A percentile compares a stretch with the other conserved stretches of the same genome.
These are phyloP conservation scores for Wickerhamiella siamensis DNA, from an alignment of 805 yeast species.

Conservation along the genomic window DNA sequence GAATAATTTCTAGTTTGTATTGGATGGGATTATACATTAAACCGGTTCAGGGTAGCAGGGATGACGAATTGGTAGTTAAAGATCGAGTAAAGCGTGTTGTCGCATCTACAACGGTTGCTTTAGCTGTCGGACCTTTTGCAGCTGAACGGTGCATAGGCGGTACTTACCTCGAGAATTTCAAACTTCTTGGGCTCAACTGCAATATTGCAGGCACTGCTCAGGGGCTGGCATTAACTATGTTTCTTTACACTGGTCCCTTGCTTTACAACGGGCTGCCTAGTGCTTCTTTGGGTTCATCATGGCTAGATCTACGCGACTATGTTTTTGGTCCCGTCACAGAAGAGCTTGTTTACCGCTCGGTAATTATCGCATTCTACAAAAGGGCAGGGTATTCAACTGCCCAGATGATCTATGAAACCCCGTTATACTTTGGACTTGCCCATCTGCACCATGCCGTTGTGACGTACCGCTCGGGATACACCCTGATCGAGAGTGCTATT, in stretches of 20 bases:
- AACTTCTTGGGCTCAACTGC: background rate
- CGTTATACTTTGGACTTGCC: constrained; percentile 58
- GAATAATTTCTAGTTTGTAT: background rate
- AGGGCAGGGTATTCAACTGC: constrained; percentile 16
- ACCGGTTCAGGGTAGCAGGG: background rate
- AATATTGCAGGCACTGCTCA: background rate
- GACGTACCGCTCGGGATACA: constrained; percentile 22
- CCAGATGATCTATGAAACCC: constrained; percentile 31
- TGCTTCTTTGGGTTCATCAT: background rate
- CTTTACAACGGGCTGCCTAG: background rate
- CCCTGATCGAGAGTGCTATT: constrained; percentile 24
- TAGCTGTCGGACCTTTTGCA: background rate
- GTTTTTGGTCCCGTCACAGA: constrained; percentile 64
- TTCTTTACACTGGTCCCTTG: background rate
- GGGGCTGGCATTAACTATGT: background rate
- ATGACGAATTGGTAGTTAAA: background rate
- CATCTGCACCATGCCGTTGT: constrained; percentile 60
- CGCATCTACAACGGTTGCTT: background rate
- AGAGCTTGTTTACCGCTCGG: constrained; percentile 50
- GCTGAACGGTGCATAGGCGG: background rate
- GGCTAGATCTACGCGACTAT: constrained; percentile 37
- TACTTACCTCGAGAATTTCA: background rate
- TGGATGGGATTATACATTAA: background rate
- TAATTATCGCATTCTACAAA: constrained; percentile 22
- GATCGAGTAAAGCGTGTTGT: background rate